Conservation (phyloP, 2,329 filamentous ascomycete species). For the Atkinsonella hypoxylon region DNA sequence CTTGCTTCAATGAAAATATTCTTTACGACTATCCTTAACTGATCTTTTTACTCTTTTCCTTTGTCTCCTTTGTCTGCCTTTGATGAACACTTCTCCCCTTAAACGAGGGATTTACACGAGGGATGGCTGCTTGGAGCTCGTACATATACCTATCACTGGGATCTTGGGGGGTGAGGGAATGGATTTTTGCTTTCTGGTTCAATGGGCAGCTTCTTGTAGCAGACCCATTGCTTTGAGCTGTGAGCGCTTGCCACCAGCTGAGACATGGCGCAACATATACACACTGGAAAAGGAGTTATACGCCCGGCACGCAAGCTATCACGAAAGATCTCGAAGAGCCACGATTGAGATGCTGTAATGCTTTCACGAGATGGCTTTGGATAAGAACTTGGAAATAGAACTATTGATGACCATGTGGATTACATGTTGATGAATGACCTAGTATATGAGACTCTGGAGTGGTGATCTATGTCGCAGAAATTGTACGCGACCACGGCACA, state of each 20-base stretch:
- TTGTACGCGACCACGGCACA: no score
- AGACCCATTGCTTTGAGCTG: not conserved
- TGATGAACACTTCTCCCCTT: not conserved
- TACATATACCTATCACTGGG: not conserved
- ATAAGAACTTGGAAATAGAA: no score
- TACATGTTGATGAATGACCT: not conserved
- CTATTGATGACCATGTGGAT: no score
- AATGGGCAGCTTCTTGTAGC: not conserved
- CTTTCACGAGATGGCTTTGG: not conserved
- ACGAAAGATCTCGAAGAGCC: not conserved
- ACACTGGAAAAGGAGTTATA: constrained; percentile 1
- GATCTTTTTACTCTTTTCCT: not conserved
- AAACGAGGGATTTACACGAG: no score
- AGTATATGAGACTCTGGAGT: not conserved
- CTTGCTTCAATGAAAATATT: not conserved
- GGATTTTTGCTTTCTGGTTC: not conserved
- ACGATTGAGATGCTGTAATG: not conserved
- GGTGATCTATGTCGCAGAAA: no score
- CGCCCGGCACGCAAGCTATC: not conserved
- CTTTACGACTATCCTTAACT: not conserved
- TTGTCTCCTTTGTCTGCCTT: not conserved
- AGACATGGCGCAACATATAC: constrained; percentile 3
- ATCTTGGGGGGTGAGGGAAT: not conserved
- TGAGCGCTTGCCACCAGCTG: not conserved
- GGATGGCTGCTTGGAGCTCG: not conserved